A percentile compares a stretch with the other conserved stretches of the same genome.
Evolutionary conservation across 441 rosid species (phyloP).

Genomic region (Erodium texanum): DNA sequence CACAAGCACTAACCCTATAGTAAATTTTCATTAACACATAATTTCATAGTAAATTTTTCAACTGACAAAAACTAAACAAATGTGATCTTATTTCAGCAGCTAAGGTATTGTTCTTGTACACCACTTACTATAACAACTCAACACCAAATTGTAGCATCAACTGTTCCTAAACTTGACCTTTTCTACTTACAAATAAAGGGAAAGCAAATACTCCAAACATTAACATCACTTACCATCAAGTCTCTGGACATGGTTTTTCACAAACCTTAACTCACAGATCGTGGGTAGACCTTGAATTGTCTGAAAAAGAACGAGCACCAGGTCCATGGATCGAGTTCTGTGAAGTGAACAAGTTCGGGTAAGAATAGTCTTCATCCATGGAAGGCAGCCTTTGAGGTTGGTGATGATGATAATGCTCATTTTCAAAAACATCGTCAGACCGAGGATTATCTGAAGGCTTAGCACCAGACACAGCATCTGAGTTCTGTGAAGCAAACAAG

Average conservation of each 20-base stretch:
- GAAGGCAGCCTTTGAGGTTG: no score
- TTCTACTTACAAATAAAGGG: slow-evolving; percentile 1
- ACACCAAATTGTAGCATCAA: neutral
- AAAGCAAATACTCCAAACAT: neutral
- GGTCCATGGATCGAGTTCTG: slow-evolving; percentile 26
- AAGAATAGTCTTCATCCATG: no score
- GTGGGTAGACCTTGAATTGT: slow-evolving; percentile 30
- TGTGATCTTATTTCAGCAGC: neutral
- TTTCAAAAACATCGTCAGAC: no score
- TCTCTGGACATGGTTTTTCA: neutral
- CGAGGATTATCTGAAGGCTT: no score
- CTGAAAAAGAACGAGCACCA: slow-evolving; percentile 31
- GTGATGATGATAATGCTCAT: no score
- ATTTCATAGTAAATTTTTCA: no score
- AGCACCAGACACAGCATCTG: neutral
- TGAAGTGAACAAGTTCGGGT: slow-evolving; percentile 22
- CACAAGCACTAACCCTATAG: no score
- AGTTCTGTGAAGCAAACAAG: neutral
- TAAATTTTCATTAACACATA: slow-evolving; percentile 13
- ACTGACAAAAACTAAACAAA: neutral
- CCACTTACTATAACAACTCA: neutral
- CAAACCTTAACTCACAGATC: slow-evolving; percentile 24
- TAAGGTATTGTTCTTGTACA: neutral
- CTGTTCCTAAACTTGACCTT: neutral
- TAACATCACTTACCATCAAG: neutral